Percentiles rank a stretch among this genome's conserved stretches.
Evolutionary conservation across 176 grass and related monocot genomes (phyloP).

Genomic region (Alopecurus myosuroides): DNA sequence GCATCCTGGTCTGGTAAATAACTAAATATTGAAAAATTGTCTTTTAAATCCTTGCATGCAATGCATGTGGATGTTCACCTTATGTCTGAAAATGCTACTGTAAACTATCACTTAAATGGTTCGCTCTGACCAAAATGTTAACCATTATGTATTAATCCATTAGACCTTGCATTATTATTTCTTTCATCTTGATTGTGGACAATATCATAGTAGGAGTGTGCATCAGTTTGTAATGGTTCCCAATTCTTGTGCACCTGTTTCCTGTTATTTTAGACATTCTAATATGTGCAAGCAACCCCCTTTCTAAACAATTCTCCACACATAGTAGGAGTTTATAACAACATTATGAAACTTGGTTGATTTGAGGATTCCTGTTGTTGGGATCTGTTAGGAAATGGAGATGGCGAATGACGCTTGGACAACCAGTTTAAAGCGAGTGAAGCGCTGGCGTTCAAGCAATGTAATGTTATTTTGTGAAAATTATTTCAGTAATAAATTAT

Average conservation of each 20-base stretch:
- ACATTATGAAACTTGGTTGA: slow-evolving; percentile 23
- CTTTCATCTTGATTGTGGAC: neutral
- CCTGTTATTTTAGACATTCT: neutral
- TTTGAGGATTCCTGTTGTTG: slow-evolving; percentile 22
- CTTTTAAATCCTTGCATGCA: neutral
- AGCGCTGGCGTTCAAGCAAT: slow-evolving; percentile 17
- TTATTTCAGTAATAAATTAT: neutral
- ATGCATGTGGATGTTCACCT: neutral
- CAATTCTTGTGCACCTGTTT: neutral
- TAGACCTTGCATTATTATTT: neutral
- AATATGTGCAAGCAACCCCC: neutral
- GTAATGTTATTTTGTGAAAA: slow-evolving; percentile 11
- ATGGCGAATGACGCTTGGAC: slow-evolving; percentile 42
- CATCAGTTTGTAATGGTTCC: neutral
- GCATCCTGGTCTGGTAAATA: neutral
- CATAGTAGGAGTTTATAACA: neutral
- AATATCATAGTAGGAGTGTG: neutral
- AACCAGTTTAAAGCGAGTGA: slow-evolving; percentile 11
- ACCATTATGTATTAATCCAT: neutral
- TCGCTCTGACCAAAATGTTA: neutral
- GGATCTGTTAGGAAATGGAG: slow-evolving; percentile 46
- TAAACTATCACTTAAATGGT: neutral
- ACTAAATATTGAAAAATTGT: neutral
- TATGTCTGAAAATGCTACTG: neutral
- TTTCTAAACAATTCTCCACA: neutral